These are phyloP conservation scores for Tolypocladium paradoxum DNA, from an alignment of 2,329 filamentous ascomycete genomes.

Conservation along the genomic window DNA sequence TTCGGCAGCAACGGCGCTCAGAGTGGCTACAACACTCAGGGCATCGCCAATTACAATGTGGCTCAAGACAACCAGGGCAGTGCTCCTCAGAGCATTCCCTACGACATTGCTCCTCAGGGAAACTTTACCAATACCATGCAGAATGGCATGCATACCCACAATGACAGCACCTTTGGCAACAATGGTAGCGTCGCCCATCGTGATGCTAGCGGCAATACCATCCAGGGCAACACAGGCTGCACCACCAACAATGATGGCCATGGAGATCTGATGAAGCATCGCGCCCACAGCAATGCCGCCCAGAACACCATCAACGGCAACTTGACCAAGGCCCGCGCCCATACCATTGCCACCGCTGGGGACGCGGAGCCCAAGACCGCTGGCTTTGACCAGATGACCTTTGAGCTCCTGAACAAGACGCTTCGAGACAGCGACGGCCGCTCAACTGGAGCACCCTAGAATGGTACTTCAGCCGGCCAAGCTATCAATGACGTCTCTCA, in stretches of 20 bases:
- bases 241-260: not conserved
- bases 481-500: not conserved
- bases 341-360: not conserved
- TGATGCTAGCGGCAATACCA: not conserved
- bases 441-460: constrained; percentile 7
- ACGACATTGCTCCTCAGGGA: not conserved
- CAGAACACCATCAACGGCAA: not conserved
- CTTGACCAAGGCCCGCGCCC: not conserved
- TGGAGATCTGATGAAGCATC: not conserved
- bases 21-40: not conserved
- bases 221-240: not conserved
- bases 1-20: not conserved
- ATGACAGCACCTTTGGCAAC: not conserved
- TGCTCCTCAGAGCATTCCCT: not conserved
- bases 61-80: not conserved
- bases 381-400: constrained; percentile 1
- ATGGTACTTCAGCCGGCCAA: constrained; percentile 4
- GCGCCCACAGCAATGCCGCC: not conserved
- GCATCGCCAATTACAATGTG: not conserved
- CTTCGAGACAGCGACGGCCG: constrained; percentile 2
- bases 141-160: not conserved
- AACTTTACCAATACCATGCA: not conserved
- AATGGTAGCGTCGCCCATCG: not conserved
- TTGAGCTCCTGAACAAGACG: constrained; percentile 3
- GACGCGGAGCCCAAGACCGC: not conserved